A percentile compares a stretch with the other conserved stretches of the same genome.
Evolutionary conservation across 805 yeast species (phyloP).

Genomic region (Kockiozyma suomiensis): DNA sequence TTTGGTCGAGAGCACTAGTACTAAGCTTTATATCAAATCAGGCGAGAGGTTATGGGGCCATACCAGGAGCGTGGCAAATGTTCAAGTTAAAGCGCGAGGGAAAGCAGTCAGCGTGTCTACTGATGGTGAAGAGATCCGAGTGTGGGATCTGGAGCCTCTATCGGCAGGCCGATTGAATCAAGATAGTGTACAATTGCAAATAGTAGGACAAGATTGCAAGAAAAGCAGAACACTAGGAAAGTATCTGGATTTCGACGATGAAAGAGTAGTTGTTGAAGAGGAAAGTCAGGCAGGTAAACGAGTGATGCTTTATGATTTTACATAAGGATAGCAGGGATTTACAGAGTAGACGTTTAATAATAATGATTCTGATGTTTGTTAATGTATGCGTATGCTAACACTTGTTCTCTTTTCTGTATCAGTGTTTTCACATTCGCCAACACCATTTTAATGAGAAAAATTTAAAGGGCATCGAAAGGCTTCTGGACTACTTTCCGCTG

Average conservation of each 20-base stretch:
- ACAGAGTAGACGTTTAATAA: too few relatives aligned
- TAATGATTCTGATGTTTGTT: background rate
- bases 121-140: constrained; percentile 22
- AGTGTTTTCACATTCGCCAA: too few relatives aligned
- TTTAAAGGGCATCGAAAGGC: constrained; percentile 6
- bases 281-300: constrained; percentile 4
- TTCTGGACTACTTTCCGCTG: constrained; percentile 78
- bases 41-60: constrained; percentile 28
- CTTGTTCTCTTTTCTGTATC: too few relatives aligned
- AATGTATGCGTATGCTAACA: too few relatives aligned
- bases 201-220: background rate
- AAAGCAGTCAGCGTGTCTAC: constrained; percentile 25
- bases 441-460: too few relatives aligned
- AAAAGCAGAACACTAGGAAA: constrained; percentile 9
- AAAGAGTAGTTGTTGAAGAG: constrained; percentile 28
- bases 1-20: constrained; percentile 16
- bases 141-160: constrained; percentile 23
- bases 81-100: constrained; percentile 24
- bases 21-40: constrained; percentile 11
- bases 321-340: constrained; percentile 3
- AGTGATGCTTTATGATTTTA: constrained; percentile 23
- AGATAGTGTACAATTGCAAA: constrained; percentile 14
- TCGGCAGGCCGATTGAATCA: background rate
- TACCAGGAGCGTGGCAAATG: constrained; percentile 20
- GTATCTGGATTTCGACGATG: constrained; percentile 29